These are phyloP conservation scores for rapeseed (Brassica napus) DNA, from an alignment of 345 rosid genomes.

Conservation along the genomic window Da-Ae NC_063448.1:53389001-53389500, in stretches of 20 bases:
- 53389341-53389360: background rate
- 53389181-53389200: constrained; percentile 10
- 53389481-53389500: background rate
- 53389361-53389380: background rate
- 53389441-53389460: background rate
- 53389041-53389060: background rate
- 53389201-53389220: background rate
- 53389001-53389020: background rate
- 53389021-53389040: background rate
- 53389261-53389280: background rate
- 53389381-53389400: background rate
- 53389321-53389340: background rate
- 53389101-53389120: background rate
- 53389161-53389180: background rate
- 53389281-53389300: background rate
- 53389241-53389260: background rate
- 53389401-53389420: background rate
- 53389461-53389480: background rate
- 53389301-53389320: background rate
- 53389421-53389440: background rate
- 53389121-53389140: background rate
- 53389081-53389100: background rate
- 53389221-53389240: background rate
- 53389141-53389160: background rate
- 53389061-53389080: background rate